Conservation (phyloP, 371 early-diverging fungal species). For the Phascolomyces articulosus region DNA sequence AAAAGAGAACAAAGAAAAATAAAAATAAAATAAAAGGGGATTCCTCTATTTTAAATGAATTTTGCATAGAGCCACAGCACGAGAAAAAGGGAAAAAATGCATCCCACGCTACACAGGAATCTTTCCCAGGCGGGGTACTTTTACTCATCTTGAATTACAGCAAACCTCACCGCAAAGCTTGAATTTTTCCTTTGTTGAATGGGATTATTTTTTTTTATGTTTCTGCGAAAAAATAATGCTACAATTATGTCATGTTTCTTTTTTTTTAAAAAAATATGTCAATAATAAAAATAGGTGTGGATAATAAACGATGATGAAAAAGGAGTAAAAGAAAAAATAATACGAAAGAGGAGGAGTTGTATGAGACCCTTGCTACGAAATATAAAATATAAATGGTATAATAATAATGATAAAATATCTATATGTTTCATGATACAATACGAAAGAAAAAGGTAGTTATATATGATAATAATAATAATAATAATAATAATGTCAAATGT, state of each 20-base stretch:
- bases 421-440: neutral
- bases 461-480: too few species aligned
- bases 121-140: neutral
- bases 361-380: too few species aligned
- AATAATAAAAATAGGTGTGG: too few species aligned
- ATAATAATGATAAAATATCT: neutral
- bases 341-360: too few species aligned
- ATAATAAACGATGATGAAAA: too few species aligned
- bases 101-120: constrained; percentile 1
- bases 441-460: neutral
- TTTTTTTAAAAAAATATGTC: too few species aligned
- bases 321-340: too few species aligned
- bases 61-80: too few species aligned
- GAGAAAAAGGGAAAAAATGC: neutral
- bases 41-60: neutral
- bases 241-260: too few species aligned
- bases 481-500: too few species aligned
- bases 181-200: neutral
- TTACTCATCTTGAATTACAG: constrained; percentile 6
- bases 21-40: neutral
- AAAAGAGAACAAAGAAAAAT: constrained; percentile 9
- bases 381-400: too few species aligned
- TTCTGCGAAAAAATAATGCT: neutral
- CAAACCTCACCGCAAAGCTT: too few species aligned
- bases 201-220: neutral